Base-by-base conservation (phyloP, 75 land plant genomes). In the Pinus albicaulis region DNA sequence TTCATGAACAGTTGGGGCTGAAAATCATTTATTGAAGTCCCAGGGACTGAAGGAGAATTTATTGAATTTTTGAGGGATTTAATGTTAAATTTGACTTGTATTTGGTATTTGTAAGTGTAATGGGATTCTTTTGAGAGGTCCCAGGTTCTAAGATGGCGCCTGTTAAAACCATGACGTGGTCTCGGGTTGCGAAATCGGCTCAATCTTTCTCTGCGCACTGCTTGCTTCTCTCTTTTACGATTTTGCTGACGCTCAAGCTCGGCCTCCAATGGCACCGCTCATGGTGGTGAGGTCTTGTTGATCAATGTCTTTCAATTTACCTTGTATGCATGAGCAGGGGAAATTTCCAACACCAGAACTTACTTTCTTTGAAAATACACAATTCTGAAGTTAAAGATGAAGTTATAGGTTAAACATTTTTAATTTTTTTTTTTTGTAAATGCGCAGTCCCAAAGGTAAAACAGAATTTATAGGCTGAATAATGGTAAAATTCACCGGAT, bases 161-260 rank as follows among this genome's bases (percentile, higher is more conserved):
- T 73, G 31, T 52, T 63, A 55, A 73, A 31, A 73, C 82, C 72
- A 83, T 83, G 88, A 81, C 86, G 60, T 90, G 90, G 90, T 48
- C 74, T 73, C 76, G 88, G 73, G 88, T 86, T 26, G 79, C 71
- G 48, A 90, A 83, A 73, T 85, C 92, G 38, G 79, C 77, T 8
- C 92, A 88, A 74, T 85, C 82, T n/a, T 44, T 78, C 26, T 76
- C 64, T 22, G 93, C 93, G 22, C 90, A 91, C 73, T 69, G 56
- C 12, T 70, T 82, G 44, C 82, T 91, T 36, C 80, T 91, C 75
- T 69, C 79, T 72, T 88, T 91, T 85, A 88, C 93, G 28, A 26
- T 88, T 52, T 25, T 88, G 68, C 83, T 91, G 24, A 78, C 80
- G 16, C 77, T 88, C 55, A 88, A 88, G 85, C 82, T 91, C 56